Base-by-base conservation (phyloP, 176 grass and related monocot genomes). In the Alloteropsis semialata region DNA sequence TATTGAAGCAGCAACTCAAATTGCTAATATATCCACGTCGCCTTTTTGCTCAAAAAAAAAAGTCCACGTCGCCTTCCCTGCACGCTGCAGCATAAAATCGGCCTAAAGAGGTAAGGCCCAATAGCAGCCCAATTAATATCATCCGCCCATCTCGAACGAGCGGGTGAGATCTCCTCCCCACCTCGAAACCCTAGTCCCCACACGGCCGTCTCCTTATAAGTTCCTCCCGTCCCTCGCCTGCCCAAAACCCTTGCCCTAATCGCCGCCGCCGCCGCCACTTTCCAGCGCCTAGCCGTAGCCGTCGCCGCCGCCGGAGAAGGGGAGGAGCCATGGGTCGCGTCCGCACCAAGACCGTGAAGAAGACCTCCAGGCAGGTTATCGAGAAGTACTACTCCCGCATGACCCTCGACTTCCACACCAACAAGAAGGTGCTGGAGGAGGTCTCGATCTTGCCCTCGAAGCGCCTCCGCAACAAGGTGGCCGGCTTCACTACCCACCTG, bases 301-400 rank as follows among this genome's bases (percentile, higher is more conserved):
- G 63, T 77, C 84, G 64, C 85, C 57, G 53, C 17, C 44, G 61
- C 36, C 38, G 32, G 49, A 85, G 76, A 18, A 80, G 82, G 17
- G 53, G 81, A 69, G 53, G 84, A 75, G 27, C 33, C 21, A 97
- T 94, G 94, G 94, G 94, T 42, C 92, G 92, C 57, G 89, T 97
- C 54, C 87, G 94, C 58, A 97, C 92, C 27, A 94, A 97, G 92
- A 97, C 94, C 24, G 94, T 94, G 72, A 94, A 97, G 87, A 97
- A 97, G 75, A 94, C 94, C 32, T 94, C 92, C 15, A 75, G 92
- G 65, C 94, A 94, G 85, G 92, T 94, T 12, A 97, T 97, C 46
- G 94, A 97, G 89, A 88, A 89, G 71, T 92, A 94, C n/a, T n/a
- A n/a, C n/a, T n/a, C n/a, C n/a, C n/a, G n/a, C n/a, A n/a, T n/a